Percentiles rank a stretch among this genome's conserved stretches.
Conservation (phyloP, 2,329 filamentous ascomycete species). For the Stemphylium lycopersici region DNA sequence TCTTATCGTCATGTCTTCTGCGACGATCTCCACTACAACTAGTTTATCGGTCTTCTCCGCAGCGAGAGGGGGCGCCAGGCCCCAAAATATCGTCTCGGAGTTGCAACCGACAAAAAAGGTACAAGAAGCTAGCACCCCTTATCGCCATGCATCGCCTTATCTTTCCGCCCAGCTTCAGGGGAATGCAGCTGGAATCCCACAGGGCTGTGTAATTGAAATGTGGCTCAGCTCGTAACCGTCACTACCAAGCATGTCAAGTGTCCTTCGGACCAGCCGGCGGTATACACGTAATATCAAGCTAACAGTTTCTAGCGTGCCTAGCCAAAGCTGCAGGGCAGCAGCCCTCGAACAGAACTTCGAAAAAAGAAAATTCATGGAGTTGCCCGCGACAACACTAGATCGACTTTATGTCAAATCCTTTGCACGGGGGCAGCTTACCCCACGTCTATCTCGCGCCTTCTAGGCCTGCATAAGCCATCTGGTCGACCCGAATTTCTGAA, state of each 20-base stretch:
- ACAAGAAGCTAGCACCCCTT: neutral
- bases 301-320: constrained; percentile 4
- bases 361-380: neutral
- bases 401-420: neutral
- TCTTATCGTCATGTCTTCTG: neutral
- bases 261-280: constrained; percentile 4
- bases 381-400: neutral
- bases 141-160: neutral
- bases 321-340: neutral
- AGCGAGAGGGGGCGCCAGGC: neutral
- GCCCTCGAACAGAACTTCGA: neutral
- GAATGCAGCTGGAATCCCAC: neutral
- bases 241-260: neutral
- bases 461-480: neutral
- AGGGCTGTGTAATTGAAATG: neutral
- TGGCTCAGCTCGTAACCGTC: neutral
- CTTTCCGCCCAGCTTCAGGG: neutral
- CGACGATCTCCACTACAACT: neutral
- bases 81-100: neutral
- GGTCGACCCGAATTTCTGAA: neutral
- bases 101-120: neutral
- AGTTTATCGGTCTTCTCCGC: constrained; percentile 3
- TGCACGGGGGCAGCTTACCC: neutral
- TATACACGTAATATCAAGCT: constrained; percentile 5
- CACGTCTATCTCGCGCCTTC: neutral